Evolutionary conservation across 768 basidiomycete species (phyloP).

Genomic region (Dentipellis fragilis): DNA sequence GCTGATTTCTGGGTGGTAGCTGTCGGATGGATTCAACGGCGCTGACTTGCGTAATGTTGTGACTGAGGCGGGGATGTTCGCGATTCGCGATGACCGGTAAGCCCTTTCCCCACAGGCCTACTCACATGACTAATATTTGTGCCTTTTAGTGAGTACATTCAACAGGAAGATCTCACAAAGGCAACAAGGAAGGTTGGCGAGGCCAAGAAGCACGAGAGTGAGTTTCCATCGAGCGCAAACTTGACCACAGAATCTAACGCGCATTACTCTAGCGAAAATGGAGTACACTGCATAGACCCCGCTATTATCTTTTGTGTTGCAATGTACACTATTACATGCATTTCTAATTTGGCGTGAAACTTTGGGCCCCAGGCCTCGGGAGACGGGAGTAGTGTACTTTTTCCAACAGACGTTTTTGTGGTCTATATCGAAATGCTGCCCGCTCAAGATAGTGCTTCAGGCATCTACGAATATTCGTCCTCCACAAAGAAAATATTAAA

Average conservation of each 20-base stretch:
- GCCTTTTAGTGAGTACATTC: conserved; percentile 63
- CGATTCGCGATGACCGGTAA: conserved; percentile 89
- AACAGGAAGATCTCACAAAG: conserved; percentile 93
- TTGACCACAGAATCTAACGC: background rate
- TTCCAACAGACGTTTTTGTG: background rate
- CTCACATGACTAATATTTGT: background rate
- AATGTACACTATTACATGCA: background rate
- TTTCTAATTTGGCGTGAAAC: background rate
- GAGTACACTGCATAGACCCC: conserved; percentile 6
- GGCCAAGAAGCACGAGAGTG: conserved; percentile 96
- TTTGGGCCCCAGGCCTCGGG: background rate
- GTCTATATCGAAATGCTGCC: background rate
- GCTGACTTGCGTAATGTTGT: conserved; percentile 94
- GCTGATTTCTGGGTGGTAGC: conserved; percentile 38
- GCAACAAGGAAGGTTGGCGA: conserved; percentile 92
- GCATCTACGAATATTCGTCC: background rate
- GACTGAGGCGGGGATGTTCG: conserved; percentile 97
- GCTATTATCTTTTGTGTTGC: background rate
- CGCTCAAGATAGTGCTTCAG: background rate
- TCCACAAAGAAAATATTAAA: background rate
- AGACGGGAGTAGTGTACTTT: background rate
- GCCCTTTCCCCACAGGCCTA: conserved; percentile 14
- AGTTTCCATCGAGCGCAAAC: conserved; percentile 21
- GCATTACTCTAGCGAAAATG: background rate
- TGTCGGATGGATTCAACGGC: conserved; percentile 91